These are phyloP conservation scores for Smithsoniella earleae DNA, from an alignment of 163 green algal genomes.

Conservation along the genomic window DNA sequence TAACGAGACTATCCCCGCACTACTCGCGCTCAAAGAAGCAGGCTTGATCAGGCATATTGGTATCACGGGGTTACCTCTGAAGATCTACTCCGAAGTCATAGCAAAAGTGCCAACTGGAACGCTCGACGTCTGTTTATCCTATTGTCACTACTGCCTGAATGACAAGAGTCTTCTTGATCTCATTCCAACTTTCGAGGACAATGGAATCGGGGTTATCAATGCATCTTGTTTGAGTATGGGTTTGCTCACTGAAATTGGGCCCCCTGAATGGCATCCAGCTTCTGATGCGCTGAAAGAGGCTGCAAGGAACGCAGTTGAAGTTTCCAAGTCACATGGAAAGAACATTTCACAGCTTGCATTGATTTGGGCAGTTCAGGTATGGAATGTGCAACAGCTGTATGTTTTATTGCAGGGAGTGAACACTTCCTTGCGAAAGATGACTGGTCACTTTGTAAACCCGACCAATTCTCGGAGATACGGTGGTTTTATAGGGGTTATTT, in stretches of 20 bases:
- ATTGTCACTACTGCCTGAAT: constrained; percentile 85
- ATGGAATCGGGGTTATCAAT: constrained; percentile 70
- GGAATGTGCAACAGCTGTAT: not conserved
- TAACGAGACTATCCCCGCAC: constrained; percentile 79
- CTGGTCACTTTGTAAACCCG: too few relatives aligned
- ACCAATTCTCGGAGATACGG: too few relatives aligned
- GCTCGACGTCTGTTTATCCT: constrained; percentile 80
- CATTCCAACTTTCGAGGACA: constrained; percentile 41
- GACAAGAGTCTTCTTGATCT: constrained; percentile 56
- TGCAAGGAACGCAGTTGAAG: constrained; percentile 29
- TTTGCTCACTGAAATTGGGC: constrained; percentile 63
- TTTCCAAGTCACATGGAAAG: constrained; percentile 25
- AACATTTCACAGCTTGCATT: constrained; percentile 51
- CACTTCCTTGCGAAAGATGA: too few relatives aligned
- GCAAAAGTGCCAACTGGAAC: constrained; percentile 52
- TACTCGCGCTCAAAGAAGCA: constrained; percentile 63
- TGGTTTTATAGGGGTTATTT: not conserved
- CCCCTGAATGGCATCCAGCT: constrained; percentile 60
- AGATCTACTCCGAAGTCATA: constrained; percentile 66
- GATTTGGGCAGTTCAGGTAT: constrained; percentile 31
- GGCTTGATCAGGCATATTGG: constrained; percentile 75
- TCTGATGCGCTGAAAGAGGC: constrained; percentile 47
- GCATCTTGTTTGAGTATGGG: constrained; percentile 84
- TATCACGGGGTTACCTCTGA: constrained; percentile 82
- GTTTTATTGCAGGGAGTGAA: not conserved